A percentile compares a stretch with the other conserved stretches of the same genome.
Conservation (phyloP, 495 filamentous ascomycete genomes). For the Neurospora cerealis region DNA sequence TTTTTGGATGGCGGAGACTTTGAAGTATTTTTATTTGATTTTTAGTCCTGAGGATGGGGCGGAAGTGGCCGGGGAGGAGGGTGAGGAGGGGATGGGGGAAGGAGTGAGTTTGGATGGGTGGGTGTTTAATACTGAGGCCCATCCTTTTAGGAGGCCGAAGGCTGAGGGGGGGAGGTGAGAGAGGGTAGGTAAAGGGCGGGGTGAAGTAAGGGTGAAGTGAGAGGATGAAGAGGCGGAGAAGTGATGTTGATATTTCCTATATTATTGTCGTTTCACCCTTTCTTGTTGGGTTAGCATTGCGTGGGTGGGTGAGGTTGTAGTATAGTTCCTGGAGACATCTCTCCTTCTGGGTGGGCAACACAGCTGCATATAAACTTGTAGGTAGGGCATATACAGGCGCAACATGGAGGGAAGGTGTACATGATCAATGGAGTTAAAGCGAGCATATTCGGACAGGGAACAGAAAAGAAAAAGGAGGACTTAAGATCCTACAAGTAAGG, state of each 20-base stretch:
- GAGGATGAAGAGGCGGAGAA: not conserved
- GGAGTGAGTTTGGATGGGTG: conserved; percentile 60
- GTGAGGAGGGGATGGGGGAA: too few relatives aligned
- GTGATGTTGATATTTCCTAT: not conserved
- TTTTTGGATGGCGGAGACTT: conserved; percentile 42
- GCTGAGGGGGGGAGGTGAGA: not conserved
- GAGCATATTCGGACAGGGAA: not conserved
- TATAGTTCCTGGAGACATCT: not conserved
- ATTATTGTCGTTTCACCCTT: not conserved
- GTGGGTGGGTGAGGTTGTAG: not conserved
- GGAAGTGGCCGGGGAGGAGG: conserved; percentile 9
- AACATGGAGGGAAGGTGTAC: not conserved
- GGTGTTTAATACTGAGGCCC: conserved; percentile 85
- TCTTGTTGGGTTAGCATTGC: not conserved
- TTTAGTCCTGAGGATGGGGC: conserved; percentile 56
- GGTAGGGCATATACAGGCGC: not conserved
- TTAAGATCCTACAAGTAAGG: not conserved
- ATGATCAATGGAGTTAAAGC: not conserved
- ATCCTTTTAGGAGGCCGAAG: conserved; percentile 47
- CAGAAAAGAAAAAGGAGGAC: not conserved
- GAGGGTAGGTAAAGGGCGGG: too few relatives aligned
- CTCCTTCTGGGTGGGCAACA: not conserved
- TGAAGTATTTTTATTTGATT: conserved; percentile 63
- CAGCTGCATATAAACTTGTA: not conserved
- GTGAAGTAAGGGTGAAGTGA: not conserved